Evolutionary conservation across 1,284 basidiomycete species (phyloP).

Genomic region (Meripilus lineatus): DNA sequence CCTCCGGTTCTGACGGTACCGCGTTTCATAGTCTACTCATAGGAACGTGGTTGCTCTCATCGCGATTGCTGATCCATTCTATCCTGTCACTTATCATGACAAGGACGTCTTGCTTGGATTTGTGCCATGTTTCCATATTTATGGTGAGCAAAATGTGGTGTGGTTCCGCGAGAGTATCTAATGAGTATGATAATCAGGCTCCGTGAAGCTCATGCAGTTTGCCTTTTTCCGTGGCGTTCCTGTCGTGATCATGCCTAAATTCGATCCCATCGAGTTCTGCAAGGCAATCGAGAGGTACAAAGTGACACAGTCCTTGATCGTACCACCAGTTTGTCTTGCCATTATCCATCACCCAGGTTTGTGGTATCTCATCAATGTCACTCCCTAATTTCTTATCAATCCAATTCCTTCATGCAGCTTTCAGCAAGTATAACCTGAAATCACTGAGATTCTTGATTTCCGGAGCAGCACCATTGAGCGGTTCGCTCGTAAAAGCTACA

Average conservation of each 20-base stretch:
- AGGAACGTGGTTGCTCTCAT: slow-evolving; percentile 34
- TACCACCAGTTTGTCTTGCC: slow-evolving; percentile 81
- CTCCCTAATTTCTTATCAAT: background rate
- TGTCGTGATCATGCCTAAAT: slow-evolving; percentile 66
- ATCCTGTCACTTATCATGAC: slow-evolving; percentile 19
- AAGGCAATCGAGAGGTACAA: slow-evolving; percentile 60
- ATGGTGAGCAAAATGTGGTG: slow-evolving; percentile 43
- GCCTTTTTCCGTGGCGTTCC: slow-evolving; percentile 55
- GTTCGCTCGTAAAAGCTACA: slow-evolving; percentile 49
- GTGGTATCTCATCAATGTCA: slow-evolving; percentile 8
- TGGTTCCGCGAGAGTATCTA: too few relatives aligned
- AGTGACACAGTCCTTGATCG: slow-evolving; percentile 60
- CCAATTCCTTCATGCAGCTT: slow-evolving; percentile 34
- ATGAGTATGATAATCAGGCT: slow-evolving; percentile 33
- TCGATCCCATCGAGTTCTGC: slow-evolving; percentile 73
- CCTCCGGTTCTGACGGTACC: background rate
- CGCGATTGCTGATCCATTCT: slow-evolving; percentile 21
- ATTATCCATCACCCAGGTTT: slow-evolving; percentile 61
- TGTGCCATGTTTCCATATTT: slow-evolving; percentile 49
- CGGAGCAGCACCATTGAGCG: slow-evolving; percentile 81
- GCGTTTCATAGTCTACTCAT: slow-evolving; percentile 37
- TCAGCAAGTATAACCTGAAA: slow-evolving; percentile 67
- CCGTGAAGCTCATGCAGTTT: slow-evolving; percentile 54
- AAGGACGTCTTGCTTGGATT: slow-evolving; percentile 37
- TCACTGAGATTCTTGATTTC: slow-evolving; percentile 59